A percentile compares a stretch with the other conserved stretches of the same genome.
phyloP scores from a whole-genome alignment of 179 eudicot genomes.

The Heliamphora pulchella region DNA sequence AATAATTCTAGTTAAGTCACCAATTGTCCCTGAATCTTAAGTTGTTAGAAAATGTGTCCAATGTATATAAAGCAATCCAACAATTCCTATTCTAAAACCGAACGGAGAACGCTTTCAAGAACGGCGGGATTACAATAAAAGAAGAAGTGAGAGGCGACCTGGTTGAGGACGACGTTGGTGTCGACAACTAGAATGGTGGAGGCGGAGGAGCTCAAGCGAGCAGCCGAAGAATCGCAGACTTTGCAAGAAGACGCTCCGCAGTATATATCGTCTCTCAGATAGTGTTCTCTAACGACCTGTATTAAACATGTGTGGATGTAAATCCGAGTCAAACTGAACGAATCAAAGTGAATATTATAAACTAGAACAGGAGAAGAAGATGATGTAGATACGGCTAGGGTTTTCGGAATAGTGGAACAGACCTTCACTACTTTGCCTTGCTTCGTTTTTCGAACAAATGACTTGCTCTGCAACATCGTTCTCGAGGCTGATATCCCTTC shows the following conservation, averaged over 20 bases:
- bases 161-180: conserved; percentile 89
- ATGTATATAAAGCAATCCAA: too few species aligned
- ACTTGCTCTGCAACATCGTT: conserved; percentile 75
- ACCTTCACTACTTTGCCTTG: conserved; percentile 83
- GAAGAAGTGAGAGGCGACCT: conserved; percentile 31
- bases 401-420: neutral
- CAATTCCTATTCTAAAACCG: too few species aligned
- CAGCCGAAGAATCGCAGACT: conserved; percentile 49
- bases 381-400: conserved; percentile 14
- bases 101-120: too few species aligned
- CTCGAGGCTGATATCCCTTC: too few species aligned
- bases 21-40: too few species aligned
- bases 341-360: neutral
- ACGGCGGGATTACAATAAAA: too few species aligned
- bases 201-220: conserved; percentile 49
- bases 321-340: neutral
- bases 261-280: conserved; percentile 83
- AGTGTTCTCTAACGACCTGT: conserved; percentile 88
- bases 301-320: neutral
- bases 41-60: neutral
- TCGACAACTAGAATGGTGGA: conserved; percentile 56
- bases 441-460: conserved; percentile 60
- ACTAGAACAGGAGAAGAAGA: neutral
- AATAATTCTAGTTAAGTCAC: neutral
- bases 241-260: conserved; percentile 74